phyloP scores from a whole-genome alignment of 2,329 filamentous ascomycete genomes.

The Aspergillus thermomutatus region DNA sequence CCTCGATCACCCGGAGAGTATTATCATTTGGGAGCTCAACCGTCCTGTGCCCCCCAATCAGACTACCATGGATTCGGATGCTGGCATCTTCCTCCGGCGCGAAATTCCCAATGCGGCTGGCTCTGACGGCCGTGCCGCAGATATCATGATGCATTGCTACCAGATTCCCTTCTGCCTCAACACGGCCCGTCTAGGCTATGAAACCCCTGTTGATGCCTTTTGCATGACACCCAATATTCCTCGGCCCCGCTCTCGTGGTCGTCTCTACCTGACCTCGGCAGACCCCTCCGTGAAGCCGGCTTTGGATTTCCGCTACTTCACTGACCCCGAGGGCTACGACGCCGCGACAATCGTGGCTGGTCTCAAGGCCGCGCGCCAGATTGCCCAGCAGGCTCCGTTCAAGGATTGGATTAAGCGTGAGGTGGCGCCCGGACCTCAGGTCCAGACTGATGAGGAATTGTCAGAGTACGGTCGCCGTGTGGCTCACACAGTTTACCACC shows the following conservation, averaged over 20 bases:
- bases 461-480: conserved; percentile 76
- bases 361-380: conserved; percentile 71
- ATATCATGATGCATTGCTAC: conserved; percentile 97
- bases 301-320: conserved; percentile 87
- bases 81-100: conserved; percentile 81
- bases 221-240: conserved; percentile 94
- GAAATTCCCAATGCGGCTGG: conserved; percentile 67
- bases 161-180: conserved; percentile 91
- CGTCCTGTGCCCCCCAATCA: conserved; percentile 72
- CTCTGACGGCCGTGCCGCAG: conserved; percentile 70
- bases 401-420: conserved; percentile 79
- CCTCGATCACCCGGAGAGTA: conserved; percentile 62
- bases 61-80: conserved; percentile 89
- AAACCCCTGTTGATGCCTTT: conserved; percentile 70
- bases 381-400: conserved; percentile 73
- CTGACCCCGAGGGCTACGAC: conserved; percentile 80
- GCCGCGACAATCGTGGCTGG: conserved; percentile 76
- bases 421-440: conserved; percentile 69
- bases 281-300: conserved; percentile 76
- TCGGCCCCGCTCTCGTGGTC: conserved; percentile 72
- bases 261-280: conserved; percentile 71
- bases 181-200: conserved; percentile 75
- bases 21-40: conserved; percentile 76
- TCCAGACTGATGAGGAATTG: conserved; percentile 75
- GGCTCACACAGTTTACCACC: conserved; percentile 88